Evolutionary conservation across 306 rosid genomes (phyloP).

Genomic region (Malus sylvestris): DNA sequence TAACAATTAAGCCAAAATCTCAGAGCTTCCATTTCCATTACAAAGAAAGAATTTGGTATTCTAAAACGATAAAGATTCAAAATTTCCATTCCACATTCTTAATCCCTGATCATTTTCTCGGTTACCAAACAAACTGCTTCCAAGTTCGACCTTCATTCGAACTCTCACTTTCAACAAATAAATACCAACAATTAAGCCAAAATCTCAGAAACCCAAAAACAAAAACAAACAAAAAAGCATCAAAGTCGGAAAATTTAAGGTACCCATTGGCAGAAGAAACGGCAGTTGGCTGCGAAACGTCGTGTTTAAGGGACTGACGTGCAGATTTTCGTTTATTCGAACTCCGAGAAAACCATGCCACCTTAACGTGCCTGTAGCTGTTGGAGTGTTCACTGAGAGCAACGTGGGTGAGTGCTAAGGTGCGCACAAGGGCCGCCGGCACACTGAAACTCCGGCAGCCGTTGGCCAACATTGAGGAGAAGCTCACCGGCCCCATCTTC

Average conservation of each 20-base stretch:
- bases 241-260: neutral
- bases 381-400: constrained; percentile 11
- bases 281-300: constrained; percentile 18
- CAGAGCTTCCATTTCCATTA: no score
- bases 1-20: no score
- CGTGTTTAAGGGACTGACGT: constrained; percentile 29
- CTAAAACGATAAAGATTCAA: no score
- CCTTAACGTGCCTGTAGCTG: constrained; percentile 8
- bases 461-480: constrained; percentile 42
- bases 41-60: no score
- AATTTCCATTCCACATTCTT: no score
- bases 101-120: no score
- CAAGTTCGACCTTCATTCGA: no score
- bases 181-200: no score
- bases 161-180: no score
- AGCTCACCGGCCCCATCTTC: constrained; percentile 38
- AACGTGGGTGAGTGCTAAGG: constrained; percentile 25
- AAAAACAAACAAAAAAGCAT: neutral
- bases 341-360: constrained; percentile 29
- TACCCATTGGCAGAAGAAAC: constrained; percentile 42
- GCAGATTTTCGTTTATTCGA: constrained; percentile 26
- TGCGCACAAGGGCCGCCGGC: constrained; percentile 23
- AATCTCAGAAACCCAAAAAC: no score
- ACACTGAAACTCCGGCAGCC: constrained; percentile 35
- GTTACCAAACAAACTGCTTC: no score